phyloP scores from a whole-genome alignment of 2,329 filamentous ascomycete species.

The Pseudogymnoascus sp. region DNA sequence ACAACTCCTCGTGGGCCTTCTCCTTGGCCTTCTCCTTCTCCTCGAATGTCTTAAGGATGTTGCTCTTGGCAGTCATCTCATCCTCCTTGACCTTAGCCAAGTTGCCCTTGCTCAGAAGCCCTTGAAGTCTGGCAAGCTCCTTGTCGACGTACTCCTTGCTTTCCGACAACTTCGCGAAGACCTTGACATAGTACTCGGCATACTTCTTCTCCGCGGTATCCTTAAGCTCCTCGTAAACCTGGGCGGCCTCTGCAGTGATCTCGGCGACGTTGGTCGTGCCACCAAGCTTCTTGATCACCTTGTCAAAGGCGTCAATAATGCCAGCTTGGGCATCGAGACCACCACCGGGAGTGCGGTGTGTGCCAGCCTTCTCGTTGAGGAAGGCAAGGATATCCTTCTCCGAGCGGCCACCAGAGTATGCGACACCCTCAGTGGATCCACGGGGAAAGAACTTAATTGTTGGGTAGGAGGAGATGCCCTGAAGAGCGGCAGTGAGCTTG shows the following conservation, averaged over 20 bases:
- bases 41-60: slow-evolving; percentile 76
- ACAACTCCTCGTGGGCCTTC: slow-evolving; percentile 35
- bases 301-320: slow-evolving; percentile 72
- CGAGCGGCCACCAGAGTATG: slow-evolving; percentile 68
- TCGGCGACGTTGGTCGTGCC: slow-evolving; percentile 52
- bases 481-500: slow-evolving; percentile 67
- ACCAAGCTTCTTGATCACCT: slow-evolving; percentile 66
- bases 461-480: slow-evolving; percentile 80
- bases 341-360: slow-evolving; percentile 75
- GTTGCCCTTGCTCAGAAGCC: slow-evolving; percentile 78
- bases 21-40: slow-evolving; percentile 60
- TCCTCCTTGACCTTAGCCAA: slow-evolving; percentile 80
- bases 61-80: slow-evolving; percentile 77
- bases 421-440: slow-evolving; percentile 63
- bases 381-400: slow-evolving; percentile 72
- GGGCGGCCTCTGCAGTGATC: slow-evolving; percentile 64
- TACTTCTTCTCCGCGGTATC: slow-evolving; percentile 63
- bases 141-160: slow-evolving; percentile 76
- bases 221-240: slow-evolving; percentile 59
- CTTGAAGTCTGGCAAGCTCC: slow-evolving; percentile 73
- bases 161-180: slow-evolving; percentile 74
- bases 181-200: slow-evolving; percentile 88
- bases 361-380: slow-evolving; percentile 83
- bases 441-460: slow-evolving; percentile 97
- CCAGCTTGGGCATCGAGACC: slow-evolving; percentile 72